Conservation (phyloP, 768 basidiomycete genomes). For the Rhodosporidiobolus sp. region DNA sequence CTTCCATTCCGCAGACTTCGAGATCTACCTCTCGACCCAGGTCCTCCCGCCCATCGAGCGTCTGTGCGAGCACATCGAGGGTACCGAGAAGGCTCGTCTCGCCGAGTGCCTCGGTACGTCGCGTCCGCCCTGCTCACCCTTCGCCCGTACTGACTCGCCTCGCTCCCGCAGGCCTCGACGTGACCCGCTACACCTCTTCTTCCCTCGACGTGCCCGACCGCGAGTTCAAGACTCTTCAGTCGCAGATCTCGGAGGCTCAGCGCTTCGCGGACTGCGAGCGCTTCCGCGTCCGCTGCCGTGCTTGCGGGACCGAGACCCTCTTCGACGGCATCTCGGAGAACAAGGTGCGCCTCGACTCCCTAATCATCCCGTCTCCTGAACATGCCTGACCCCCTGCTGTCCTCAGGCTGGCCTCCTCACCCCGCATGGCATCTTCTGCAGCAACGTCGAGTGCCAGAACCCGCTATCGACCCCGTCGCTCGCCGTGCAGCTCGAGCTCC, state of each 20-base stretch:
- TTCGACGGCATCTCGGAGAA: constrained; percentile 50
- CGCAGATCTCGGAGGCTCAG: constrained; percentile 80
- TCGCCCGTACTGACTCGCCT: background rate
- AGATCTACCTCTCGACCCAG: constrained; percentile 85
- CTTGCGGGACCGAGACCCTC: constrained; percentile 58
- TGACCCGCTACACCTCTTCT: constrained; percentile 34
- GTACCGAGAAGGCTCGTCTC: constrained; percentile 82
- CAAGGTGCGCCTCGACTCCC: constrained; percentile 46
- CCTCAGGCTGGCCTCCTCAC: constrained; percentile 66
- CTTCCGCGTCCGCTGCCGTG: constrained; percentile 71
- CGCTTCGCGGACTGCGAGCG: constrained; percentile 74
- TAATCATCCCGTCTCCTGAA: constrained; percentile 44
- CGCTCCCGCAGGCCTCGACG: constrained; percentile 47
- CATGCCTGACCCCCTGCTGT: background rate
- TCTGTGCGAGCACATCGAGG: constrained; percentile 92
- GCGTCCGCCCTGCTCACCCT: background rate
- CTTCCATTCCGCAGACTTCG: constrained; percentile 62
- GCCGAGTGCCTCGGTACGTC: constrained; percentile 87
- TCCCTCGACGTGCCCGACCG: constrained; percentile 56
- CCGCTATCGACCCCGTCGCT: constrained; percentile 62
- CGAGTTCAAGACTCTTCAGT: constrained; percentile 75
- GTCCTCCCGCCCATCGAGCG: constrained; percentile 91
- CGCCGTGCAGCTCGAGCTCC: constrained; percentile 77
- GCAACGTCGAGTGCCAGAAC: constrained; percentile 57
- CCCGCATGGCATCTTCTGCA: constrained; percentile 66